Percentiles rank a stretch among this genome's conserved stretches.
phyloP scores from a whole-genome alignment of 108 stramenopile genomes.

The Cylindrotheca closterium region DNA sequence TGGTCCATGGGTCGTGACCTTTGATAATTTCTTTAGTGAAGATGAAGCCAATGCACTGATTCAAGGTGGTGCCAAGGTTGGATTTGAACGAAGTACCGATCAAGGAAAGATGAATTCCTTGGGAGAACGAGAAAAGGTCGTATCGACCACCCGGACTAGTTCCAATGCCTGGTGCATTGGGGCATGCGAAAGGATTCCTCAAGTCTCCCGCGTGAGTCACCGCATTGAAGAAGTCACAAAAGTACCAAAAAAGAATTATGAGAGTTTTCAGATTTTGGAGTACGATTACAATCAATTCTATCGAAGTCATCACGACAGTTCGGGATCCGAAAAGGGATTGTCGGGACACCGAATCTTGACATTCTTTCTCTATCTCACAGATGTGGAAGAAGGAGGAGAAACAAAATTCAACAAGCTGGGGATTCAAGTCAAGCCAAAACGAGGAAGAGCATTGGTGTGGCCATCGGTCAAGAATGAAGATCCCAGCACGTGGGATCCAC shows the following conservation, averaged over 20 bases:
- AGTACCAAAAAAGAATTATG: conserved; percentile 59
- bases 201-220: conserved; percentile 38
- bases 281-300: conserved; percentile 73
- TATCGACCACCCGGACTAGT: conserved; percentile 54
- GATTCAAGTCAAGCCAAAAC: conserved; percentile 53
- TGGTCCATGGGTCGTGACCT: conserved; percentile 73
- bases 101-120: conserved; percentile 27
- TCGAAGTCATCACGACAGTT: conserved; percentile 70
- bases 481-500: conserved; percentile 47
- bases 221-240: conserved; percentile 54
- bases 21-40: conserved; percentile 72
- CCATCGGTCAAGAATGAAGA: conserved; percentile 64
- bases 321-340: conserved; percentile 43
- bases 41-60: conserved; percentile 61
- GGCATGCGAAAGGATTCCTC: conserved; percentile 28
- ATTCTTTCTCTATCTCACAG: conserved; percentile 81
- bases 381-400: conserved; percentile 88
- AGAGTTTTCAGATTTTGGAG: conserved; percentile 72
- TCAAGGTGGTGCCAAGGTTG: conserved; percentile 35
- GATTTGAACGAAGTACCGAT: conserved; percentile 62
- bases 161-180: conserved; percentile 55
- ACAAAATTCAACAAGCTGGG: conserved; percentile 67
- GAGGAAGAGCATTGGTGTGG: conserved; percentile 77
- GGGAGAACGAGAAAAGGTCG: conserved; percentile 35
- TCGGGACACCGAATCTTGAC: conserved; percentile 83